phyloP scores from a whole-genome alignment of 2,329 filamentous ascomycete species.

The Cladosporium sp. region DNA sequence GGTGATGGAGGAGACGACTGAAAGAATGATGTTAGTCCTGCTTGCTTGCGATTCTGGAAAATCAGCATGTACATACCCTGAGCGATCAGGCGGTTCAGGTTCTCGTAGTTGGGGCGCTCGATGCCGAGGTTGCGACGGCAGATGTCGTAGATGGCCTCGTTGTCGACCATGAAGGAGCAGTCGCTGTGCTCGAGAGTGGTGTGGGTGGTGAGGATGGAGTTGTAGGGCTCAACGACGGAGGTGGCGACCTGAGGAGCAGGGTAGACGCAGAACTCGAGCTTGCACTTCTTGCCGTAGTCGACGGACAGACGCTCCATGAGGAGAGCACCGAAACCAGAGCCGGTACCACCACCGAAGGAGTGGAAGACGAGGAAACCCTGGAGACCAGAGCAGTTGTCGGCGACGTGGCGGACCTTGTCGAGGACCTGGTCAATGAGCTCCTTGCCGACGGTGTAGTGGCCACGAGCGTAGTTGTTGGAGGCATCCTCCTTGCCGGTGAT shows the following conservation, averaged over 20 bases:
- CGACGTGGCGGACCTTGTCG: constrained; percentile 95
- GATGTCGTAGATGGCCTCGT: constrained; percentile 99
- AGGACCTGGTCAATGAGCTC: constrained; percentile 97
- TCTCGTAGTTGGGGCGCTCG: constrained; percentile 96
- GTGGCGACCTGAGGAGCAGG: constrained; percentile 95
- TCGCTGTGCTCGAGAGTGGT: constrained; percentile 99
- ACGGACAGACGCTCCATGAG: constrained; percentile 98
- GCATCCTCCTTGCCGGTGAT: constrained; percentile 99
- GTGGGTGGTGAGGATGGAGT: constrained; percentile 98
- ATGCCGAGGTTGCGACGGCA: constrained; percentile 97
- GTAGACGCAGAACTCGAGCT: constrained; percentile 99
- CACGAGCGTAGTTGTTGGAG: constrained; percentile 99
- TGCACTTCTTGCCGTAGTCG: constrained; percentile 99
- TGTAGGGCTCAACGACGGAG: constrained; percentile 98
- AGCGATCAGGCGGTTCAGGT: constrained; percentile 97
- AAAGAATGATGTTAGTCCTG: constrained; percentile 6
- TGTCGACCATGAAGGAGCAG: constrained; percentile 99
- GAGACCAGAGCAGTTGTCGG: constrained; percentile 96
- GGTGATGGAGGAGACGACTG: constrained; percentile 97
- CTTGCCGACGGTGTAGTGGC: constrained; percentile 99
- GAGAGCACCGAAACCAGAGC: constrained; percentile 96
- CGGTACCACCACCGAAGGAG: constrained; percentile 98
- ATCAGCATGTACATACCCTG: constrained; percentile 60
- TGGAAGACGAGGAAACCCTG: constrained; percentile 99
- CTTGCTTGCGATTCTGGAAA: constrained; percentile 5